Base-by-base conservation (phyloP, 495 filamentous ascomycete genomes). In the Aeminium ludgeri region DNA sequence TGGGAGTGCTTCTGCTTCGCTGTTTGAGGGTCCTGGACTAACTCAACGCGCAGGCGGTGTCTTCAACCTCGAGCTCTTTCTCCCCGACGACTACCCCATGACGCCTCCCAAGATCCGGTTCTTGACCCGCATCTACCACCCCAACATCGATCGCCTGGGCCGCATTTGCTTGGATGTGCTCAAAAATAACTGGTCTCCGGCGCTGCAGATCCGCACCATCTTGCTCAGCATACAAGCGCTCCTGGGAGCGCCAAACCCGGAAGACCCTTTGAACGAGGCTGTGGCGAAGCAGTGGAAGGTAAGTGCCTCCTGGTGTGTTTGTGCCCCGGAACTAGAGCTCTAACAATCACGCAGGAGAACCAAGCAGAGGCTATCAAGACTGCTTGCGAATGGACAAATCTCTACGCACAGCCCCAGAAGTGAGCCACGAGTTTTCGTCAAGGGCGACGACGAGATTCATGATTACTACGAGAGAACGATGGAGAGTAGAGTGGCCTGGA, bases 31-130 rank as follows among this genome's bases (percentile, higher is more conserved):
- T 20, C 5, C 19, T 13, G 6, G 35, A 10, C 35, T 11, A 7
- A 23, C 35, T 38, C 6, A 38, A 19, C 15, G 8, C 19, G 54
- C 41, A 92, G 89, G 83, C 51, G 89, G 89, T 36, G 73, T 93
- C 50, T 99, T 99, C 69, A 85, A 86, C 57, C 83, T 95, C 43
- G 89, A 99, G 62, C 72, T 99, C 6, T 99, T 99, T 64, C 69
- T 99, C n/a, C 91, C 89, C 27, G 89, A 99, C 54, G 89, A 99
- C 62, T 99, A 99, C 55, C 89, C 89, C 8, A 99, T 99, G 89
- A 91, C 84, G 27, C 89, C 89, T 20, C 89, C 89, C 10, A 94
- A 95, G 66, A 94, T 99, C 49, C 80, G 89, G 30, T 99, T 99
- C 63, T 64, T 99, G 15, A 99, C 89, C 49, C 94, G 93, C 62